Percentiles rank a stretch among this genome's conserved stretches.
Conservation (phyloP, 2,329 filamentous ascomycete species). For the Hortaea werneckii region DNA sequence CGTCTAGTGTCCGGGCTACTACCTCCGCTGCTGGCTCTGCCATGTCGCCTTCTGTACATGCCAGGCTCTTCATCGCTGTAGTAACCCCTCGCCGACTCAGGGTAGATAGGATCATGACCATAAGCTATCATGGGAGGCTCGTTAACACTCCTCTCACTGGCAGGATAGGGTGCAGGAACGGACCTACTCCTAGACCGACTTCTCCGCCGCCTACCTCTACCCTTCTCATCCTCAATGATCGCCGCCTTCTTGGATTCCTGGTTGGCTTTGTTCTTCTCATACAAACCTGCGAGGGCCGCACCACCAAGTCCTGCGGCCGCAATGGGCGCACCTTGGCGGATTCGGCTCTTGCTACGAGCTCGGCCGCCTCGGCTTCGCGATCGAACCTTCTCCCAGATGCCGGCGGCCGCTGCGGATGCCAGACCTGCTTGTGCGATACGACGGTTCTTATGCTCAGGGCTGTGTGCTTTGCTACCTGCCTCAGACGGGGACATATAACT, state of each 20-base stretch:
- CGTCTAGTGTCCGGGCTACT: slow-evolving; percentile 30
- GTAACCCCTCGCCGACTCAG: slow-evolving; percentile 36
- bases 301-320: slow-evolving; percentile 51
- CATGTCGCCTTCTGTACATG: slow-evolving; percentile 33
- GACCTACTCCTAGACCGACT: slow-evolving; percentile 35
- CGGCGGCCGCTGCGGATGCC: slow-evolving; percentile 52
- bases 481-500: slow-evolving; percentile 12
- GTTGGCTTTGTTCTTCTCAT: slow-evolving; percentile 53
- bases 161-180: slow-evolving; percentile 31
- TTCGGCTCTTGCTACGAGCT: slow-evolving; percentile 42
- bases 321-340: slow-evolving; percentile 49
- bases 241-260: slow-evolving; percentile 43
- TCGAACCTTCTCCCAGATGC: slow-evolving; percentile 47
- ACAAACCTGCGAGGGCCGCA: slow-evolving; percentile 51
- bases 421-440: slow-evolving; percentile 52
- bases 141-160: slow-evolving; percentile 30
- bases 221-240: slow-evolving; percentile 26
- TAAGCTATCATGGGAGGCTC: slow-evolving; percentile 52
- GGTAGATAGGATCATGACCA: slow-evolving; percentile 51
- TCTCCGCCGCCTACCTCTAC: slow-evolving; percentile 17
- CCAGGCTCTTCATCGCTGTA: slow-evolving; percentile 32
- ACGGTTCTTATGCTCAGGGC: slow-evolving; percentile 45
- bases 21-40: slow-evolving; percentile 32
- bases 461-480: slow-evolving; percentile 21
- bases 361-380: slow-evolving; percentile 46